Evolutionary conservation across 768 basidiomycete genomes (phyloP), one percentile per base, ranked within the genome.

Genomic region (Agrocybe chaxingu): DNA sequence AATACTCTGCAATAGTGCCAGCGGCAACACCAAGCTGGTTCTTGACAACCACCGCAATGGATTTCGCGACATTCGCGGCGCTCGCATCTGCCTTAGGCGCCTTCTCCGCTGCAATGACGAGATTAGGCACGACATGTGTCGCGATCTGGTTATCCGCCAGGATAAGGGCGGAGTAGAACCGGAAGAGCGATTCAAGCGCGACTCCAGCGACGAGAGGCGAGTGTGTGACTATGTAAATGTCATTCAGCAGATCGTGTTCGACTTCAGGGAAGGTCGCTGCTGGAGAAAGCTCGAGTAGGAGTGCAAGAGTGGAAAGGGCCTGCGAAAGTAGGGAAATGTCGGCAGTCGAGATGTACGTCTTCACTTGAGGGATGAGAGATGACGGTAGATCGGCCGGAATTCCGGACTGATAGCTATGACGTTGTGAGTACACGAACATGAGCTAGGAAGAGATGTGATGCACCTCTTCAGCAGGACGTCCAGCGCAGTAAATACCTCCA

Each of bases 261-360:
- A 91, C 81, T 53, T 81, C 81, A 0, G 86, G 87, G 77, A 88
- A 93, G 0, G 87, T 85, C 32, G 72, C 66, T 5, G 66, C 59
- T 2, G 91, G 89, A 0, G 87, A 76, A 4, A 87, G 63, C 58
- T 87, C 80, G 8, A 93, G 71, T 31, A 93, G 77, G 16, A 89
- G 67, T 10, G 88, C 78, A 12, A 90, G 65, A 24, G 85, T 81
- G 29, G 73, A 73, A 29, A 92, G 69, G 0, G 87, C 77, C 55
- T 89, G 85, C 0, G 90, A 82, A 8, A 94, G 80, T 2, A 92
- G 74, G 11, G 87, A 77, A 39, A 94, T 87, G 60, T 96, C 93
- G 3, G 79, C 66, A 3, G 82, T 83, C 19, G 83, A 80, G 51
- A 98, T 67, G 66, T 91, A 92, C 0, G 79, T 64, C 61, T 84